Evolutionary conservation across 2,329 filamentous ascomycete species (phyloP), one percentile per base, ranked within the genome.

Genomic region (Xylariaceae sp.): DNA sequence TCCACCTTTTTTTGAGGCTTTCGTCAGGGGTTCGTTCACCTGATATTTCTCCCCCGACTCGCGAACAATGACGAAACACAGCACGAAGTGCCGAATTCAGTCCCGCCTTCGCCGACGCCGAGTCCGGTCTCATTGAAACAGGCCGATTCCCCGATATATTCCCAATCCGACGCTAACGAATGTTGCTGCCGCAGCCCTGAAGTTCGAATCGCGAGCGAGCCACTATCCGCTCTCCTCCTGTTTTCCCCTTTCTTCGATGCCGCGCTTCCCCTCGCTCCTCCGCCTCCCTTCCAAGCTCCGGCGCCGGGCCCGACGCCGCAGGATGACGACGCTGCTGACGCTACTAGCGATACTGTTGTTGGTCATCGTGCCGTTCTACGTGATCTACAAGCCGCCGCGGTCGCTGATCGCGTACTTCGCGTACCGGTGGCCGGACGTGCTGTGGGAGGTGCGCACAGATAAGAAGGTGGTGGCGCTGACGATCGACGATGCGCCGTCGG

Each of bases 401-500:
- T 71, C 81, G 39, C 72, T 96, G 29, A 88, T 96, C 67, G 74
- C 77, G 52, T 87, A 88, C 75, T 83, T 95, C 54, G 81, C 86
- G 64, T 75, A 75, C 61, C 84, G 81, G 57, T 92, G 88, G 81
- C 89, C 90, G 1, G 86, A 92, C 64, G 88, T 95, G 3, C 78
- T 96, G 11, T 96, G 88, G 79, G 86, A 89, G 61, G 80, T 89
- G 36, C 64, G 67, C 26, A 79, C 81, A 1, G 64, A 73, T 7
- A 74, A 82, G 41, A 89, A 87, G 66, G 73, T 93, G 21, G 79
- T 96, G 15, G 92, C 90, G 0, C 78, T 97, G 32, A 96, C 91
- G 1, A 87, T 96, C 65, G 92, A 96, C 75, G 92, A 96, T 73
- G 88, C 86, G 23, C 92, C 92, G 0, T 92, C 88, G 1, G 72